A percentile compares a stretch with the other conserved stretches of the same genome.
These are phyloP conservation scores for Rhynchosporium graminicola DNA, from an alignment of 2,329 filamentous ascomycete genomes.

Conservation along the genomic window DNA sequence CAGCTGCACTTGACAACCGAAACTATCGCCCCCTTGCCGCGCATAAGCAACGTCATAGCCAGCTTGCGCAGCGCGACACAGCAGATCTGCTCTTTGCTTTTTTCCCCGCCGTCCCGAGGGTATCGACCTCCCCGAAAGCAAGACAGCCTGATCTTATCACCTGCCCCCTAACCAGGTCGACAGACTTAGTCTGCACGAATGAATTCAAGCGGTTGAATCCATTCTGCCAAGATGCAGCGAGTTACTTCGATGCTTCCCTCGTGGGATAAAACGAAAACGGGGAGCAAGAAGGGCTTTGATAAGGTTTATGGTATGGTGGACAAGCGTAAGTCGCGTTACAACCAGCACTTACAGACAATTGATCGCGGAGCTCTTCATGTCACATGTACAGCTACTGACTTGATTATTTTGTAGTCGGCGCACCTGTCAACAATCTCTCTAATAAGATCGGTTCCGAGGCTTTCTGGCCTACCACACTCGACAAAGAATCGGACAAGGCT, in stretches of 20 bases:
- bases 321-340: constrained; percentile 49
- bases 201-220: constrained; percentile 4
- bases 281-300: constrained; percentile 69
- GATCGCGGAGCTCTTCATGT: not conserved
- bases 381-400: constrained; percentile 27
- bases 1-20: constrained; percentile 1
- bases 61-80: not conserved
- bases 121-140: constrained; percentile 2
- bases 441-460: constrained; percentile 81
- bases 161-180: not conserved
- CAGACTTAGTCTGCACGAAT: constrained; percentile 14
- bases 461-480: constrained; percentile 83
- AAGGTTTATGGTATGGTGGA: constrained; percentile 68
- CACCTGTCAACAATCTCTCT: constrained; percentile 76
- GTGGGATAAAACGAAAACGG: constrained; percentile 56
- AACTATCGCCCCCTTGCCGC: not conserved
- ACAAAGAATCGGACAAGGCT: constrained; percentile 89
- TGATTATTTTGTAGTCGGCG: constrained; percentile 49
- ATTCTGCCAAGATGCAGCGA: constrained; percentile 37
- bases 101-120: constrained; percentile 24
- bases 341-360: not conserved
- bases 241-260: constrained; percentile 42
- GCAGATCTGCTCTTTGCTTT: constrained; percentile 1
- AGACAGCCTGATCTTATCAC: constrained; percentile 27
- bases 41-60: constrained; percentile 26